Evolutionary conservation across 768 basidiomycete species (phyloP).

Genomic region (Suillus paluster): DNA sequence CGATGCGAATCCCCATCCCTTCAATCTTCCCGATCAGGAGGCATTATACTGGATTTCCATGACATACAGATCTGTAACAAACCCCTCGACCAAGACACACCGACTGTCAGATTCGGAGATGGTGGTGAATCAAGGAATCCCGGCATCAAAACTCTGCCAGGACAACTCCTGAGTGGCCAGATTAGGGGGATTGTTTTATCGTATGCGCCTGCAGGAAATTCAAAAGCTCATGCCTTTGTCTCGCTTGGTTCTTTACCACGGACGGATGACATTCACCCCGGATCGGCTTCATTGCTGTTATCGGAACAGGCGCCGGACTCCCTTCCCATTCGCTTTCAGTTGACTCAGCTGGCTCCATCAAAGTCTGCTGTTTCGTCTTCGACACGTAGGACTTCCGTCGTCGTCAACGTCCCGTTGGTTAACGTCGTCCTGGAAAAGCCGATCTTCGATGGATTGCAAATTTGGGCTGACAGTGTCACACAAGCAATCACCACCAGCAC

Average conservation of each 20-base stretch:
- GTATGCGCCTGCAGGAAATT: constrained; percentile 45
- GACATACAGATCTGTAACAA: constrained; percentile 46
- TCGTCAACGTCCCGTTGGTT: constrained; percentile 63
- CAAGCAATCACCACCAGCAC: constrained; percentile 58
- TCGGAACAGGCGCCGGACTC: constrained; percentile 20
- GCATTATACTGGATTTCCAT: constrained; percentile 66
- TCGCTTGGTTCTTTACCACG: constrained; percentile 51
- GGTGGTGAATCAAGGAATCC: constrained; percentile 11
- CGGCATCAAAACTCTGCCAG: constrained; percentile 10
- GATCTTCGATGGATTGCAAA: constrained; percentile 77
- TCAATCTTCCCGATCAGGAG: constrained; percentile 63
- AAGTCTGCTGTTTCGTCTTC: constrained; percentile 4
- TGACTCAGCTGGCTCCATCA: constrained; percentile 19
- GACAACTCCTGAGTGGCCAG: constrained; percentile 41
- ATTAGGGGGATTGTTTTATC: constrained; percentile 54
- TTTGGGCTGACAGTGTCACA: constrained; percentile 85
- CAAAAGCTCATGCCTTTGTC: constrained; percentile 49
- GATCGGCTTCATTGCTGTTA: constrained; percentile 23
- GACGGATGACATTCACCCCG: constrained; percentile 13
- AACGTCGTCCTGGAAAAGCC: constrained; percentile 64
- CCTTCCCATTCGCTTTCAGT: constrained; percentile 25
- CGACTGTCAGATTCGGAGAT: constrained; percentile 35
- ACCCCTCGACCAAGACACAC: constrained; percentile 16
- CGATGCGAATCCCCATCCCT: constrained; percentile 64
- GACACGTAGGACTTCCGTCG: constrained; percentile 19